Evolutionary conservation across 2,329 filamentous ascomycete genomes (phyloP).

Genomic region (Beauveria brongniartii): DNA sequence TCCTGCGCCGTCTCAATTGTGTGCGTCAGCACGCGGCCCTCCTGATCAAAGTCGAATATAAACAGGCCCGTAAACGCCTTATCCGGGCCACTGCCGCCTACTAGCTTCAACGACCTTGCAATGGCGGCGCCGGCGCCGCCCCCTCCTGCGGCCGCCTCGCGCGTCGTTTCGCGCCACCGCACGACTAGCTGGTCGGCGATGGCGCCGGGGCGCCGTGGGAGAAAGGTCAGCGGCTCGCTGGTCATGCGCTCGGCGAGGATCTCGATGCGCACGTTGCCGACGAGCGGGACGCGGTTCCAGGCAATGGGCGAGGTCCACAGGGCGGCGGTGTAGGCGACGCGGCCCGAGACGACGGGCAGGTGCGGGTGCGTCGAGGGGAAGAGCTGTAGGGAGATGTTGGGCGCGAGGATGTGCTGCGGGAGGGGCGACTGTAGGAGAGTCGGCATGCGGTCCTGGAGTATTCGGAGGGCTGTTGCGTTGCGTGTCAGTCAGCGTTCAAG

Average conservation of each 20-base stretch:
- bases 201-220: slow-evolving; percentile 43
- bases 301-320: slow-evolving; percentile 94
- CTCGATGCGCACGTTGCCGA: slow-evolving; percentile 81
- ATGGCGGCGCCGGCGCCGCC: slow-evolving; percentile 22
- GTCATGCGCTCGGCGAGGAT: slow-evolving; percentile 88
- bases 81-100: slow-evolving; percentile 39
- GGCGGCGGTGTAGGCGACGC: slow-evolving; percentile 84
- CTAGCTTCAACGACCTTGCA: slow-evolving; percentile 34
- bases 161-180: slow-evolving; percentile 57
- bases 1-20: slow-evolving; percentile 92
- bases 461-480: slow-evolving; percentile 45
- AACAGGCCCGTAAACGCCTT: slow-evolving; percentile 87
- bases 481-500: slow-evolving; percentile 3
- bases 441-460: slow-evolving; percentile 59
- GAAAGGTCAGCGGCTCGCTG: slow-evolving; percentile 42
- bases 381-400: slow-evolving; percentile 62
- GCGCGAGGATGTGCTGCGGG: slow-evolving; percentile 68
- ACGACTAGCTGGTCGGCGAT: slow-evolving; percentile 77
- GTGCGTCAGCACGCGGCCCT: slow-evolving; percentile 77
- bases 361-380: slow-evolving; percentile 75
- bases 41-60: slow-evolving; percentile 87
- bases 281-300: slow-evolving; percentile 85
- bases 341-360: slow-evolving; percentile 84
- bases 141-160: neutral
- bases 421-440: slow-evolving; percentile 58